Conservation (phyloP, 75 land plant species). For the Ceratopteris richardii region DNA sequence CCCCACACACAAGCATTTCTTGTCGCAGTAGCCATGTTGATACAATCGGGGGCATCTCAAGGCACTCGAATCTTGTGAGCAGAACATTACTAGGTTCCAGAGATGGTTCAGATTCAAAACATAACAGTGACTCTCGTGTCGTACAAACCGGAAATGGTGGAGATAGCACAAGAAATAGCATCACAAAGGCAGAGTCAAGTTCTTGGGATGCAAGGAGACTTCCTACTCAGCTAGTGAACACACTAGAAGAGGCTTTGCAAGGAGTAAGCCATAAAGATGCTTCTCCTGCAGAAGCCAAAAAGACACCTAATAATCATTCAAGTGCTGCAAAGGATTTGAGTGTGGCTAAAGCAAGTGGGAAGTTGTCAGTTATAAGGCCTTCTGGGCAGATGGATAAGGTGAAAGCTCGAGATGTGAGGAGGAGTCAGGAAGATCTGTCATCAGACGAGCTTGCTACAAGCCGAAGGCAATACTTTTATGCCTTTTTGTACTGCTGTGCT, state of each 20-base stretch:
- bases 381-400: background rate
- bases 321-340: background rate
- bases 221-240: constrained; percentile 5
- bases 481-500: too few relatives aligned
- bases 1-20: background rate
- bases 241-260: constrained; percentile 11
- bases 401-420: constrained; percentile 1
- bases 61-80: background rate
- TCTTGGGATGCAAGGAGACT: constrained; percentile 7
- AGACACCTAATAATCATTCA: background rate
- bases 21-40: background rate
- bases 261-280: background rate
- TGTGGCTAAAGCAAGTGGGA: background rate
- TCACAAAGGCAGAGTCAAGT: background rate
- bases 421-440: constrained; percentile 1
- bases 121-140: background rate
- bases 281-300: constrained; percentile 3
- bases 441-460: background rate
- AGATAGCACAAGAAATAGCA: background rate
- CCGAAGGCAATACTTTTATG: background rate
- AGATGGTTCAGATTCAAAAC: constrained; percentile 6
- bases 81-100: background rate
- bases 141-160: background rate
- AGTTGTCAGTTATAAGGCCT: background rate
- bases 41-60: background rate